Percentiles rank a stretch among this genome's conserved stretches.
phyloP scores from a whole-genome alignment of 805 yeast genomes.

The Saturnispora ahearnii region DNA sequence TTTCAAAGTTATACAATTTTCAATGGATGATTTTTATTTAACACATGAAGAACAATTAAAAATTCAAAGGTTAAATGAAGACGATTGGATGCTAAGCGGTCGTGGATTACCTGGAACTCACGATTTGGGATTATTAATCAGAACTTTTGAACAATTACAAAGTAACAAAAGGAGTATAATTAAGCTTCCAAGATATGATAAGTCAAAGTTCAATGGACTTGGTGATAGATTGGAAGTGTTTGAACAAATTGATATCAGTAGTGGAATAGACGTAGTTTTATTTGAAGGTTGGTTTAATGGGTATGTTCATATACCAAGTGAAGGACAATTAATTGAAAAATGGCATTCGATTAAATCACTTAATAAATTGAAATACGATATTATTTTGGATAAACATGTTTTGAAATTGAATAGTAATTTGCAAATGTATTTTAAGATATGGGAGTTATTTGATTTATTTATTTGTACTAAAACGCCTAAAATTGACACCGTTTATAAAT shows the following conservation, averaged over 20 bases:
- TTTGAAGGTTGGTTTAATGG: slow-evolving; percentile 97
- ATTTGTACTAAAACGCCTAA: slow-evolving; percentile 53
- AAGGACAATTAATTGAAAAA: slow-evolving; percentile 20
- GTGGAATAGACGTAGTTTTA: slow-evolving; percentile 51
- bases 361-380: slow-evolving; percentile 16
- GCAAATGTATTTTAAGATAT: slow-evolving; percentile 38
- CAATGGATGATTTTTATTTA: slow-evolving; percentile 82
- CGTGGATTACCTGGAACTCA: slow-evolving; percentile 95
- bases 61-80: slow-evolving; percentile 33
- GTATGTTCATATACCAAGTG: slow-evolving; percentile 37
- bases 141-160: slow-evolving; percentile 28
- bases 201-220: slow-evolving; percentile 56
- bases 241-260: slow-evolving; percentile 24
- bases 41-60: slow-evolving; percentile 50
- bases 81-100: slow-evolving; percentile 46
- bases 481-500: slow-evolving; percentile 54
- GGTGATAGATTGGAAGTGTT: slow-evolving; percentile 65
- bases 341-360: slow-evolving; percentile 21
- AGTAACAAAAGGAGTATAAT: slow-evolving; percentile 22
- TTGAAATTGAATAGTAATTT: slow-evolving; percentile 45
- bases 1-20: slow-evolving; percentile 34
- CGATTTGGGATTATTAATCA: slow-evolving; percentile 44
- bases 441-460: slow-evolving; percentile 53
- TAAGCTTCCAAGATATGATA: slow-evolving; percentile 65
- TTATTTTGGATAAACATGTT: slow-evolving; percentile 16